Base-by-base conservation (phyloP, 2,329 filamentous ascomycete species). In the Colletotrichum cuscutae region DNA sequence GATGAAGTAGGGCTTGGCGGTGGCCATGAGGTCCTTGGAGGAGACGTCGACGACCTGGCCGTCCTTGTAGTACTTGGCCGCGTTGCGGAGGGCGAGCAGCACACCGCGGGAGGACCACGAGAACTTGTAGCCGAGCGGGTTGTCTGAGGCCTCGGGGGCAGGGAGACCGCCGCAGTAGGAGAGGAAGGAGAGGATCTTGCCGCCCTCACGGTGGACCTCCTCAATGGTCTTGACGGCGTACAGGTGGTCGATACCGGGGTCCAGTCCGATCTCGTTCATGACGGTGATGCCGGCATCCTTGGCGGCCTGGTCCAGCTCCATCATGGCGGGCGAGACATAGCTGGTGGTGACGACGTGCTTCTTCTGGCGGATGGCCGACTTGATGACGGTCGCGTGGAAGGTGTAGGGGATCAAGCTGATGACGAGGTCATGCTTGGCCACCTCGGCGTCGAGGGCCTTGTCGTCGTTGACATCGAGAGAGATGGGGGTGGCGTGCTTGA, bases 281-380 rank as follows among this genome's bases (percentile, higher is more conserved):
- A 98, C 95, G 12, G 95, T 97, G 81, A 98, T 98, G 74, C 95
- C 95, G 22, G 96, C 96, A 75, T 93, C 93, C 89, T 98, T 97
- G 82, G 89, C 91, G 78, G 93, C 87, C 78, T 91, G 87, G 79
- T 98, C 93, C 63, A 98, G 91, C 86, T 95, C 96, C 85, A 92
- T 84, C 95, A 98, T 98, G 76, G 94, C 94, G 4, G 95, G 95
- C 5, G 94, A 97, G 77, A 98, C 94, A 81, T 98, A 98, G 76
- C 91, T 95, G 35, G 96, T 98, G 72, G 96, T 98, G 80, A 98
- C 95, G 74, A 98, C 95, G 86, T 98, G 87, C 89, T 96, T 98
- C 93, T 98, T 98, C 79, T 92, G 90, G 79, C 92, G 90, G 85
- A 98, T 98, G 75, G 95, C 96, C 46, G 93, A 92, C 89, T 97